These are phyloP conservation scores for Chlorella variabilis DNA, from an alignment of 163 green algal species.

Conservation along the genomic window DNA sequence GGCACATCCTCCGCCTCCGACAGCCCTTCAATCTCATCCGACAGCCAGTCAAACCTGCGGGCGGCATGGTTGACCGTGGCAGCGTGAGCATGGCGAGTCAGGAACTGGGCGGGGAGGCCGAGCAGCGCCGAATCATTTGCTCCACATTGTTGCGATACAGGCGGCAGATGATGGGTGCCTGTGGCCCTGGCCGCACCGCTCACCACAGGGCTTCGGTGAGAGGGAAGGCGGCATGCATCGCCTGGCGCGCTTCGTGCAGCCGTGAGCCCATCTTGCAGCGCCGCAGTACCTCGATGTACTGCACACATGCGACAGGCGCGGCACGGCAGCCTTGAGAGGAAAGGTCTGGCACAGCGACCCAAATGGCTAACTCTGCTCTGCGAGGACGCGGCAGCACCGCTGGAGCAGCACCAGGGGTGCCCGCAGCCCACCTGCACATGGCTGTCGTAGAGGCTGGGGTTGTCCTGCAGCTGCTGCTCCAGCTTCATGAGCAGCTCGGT, in stretches of 20 bases:
- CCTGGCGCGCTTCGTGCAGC: constrained; percentile 66
- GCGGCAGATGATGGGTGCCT: constrained; percentile 64
- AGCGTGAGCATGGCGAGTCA: too few species aligned
- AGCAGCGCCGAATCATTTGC: too few species aligned
- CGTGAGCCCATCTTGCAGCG: constrained; percentile 66
- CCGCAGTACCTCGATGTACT: constrained; percentile 81
- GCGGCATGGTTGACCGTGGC: too few species aligned
- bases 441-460: constrained; percentile 74
- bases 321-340: too few species aligned
- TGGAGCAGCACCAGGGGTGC: neutral
- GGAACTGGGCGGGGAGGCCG: too few species aligned
- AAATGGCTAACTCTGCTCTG: too few species aligned
- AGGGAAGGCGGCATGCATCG: constrained; percentile 77
- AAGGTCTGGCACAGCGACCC: too few species aligned
- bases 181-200: neutral
- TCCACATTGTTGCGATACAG: too few species aligned
- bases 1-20: constrained; percentile 43
- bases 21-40: constrained; percentile 69
- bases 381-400: neutral
- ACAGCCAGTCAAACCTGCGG: constrained; percentile 85
- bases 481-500: constrained; percentile 69
- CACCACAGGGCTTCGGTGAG: constrained; percentile 81
- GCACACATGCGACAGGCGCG: constrained; percentile 3
- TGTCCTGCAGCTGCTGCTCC: constrained; percentile 69
- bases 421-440: constrained; percentile 57